phyloP scores from a whole-genome alignment of 768 basidiomycete species.

The Mycena polygramma region DNA sequence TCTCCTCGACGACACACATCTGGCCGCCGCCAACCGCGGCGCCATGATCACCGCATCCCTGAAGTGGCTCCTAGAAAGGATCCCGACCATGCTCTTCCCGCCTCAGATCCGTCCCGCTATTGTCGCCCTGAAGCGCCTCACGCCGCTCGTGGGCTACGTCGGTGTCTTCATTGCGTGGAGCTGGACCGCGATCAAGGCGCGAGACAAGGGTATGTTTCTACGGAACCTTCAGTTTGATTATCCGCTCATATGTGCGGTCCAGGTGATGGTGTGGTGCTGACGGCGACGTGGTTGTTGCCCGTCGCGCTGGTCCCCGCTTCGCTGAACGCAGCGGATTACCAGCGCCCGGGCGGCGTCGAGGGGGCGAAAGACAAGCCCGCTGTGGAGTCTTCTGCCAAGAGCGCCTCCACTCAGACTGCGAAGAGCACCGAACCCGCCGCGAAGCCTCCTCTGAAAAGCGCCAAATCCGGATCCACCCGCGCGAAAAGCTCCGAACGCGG shows the following conservation, averaged over 20 bases:
- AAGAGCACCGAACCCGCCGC: background rate
- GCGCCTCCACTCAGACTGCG: background rate
- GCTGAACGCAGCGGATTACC: conserved; percentile 61
- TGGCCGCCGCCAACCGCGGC: conserved; percentile 80
- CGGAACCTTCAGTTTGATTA: conserved; percentile 16
- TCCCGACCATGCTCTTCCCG: conserved; percentile 73
- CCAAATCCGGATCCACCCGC: background rate
- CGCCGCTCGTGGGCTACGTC: conserved; percentile 78
- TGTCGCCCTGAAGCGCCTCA: conserved; percentile 68
- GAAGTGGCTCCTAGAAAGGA: conserved; percentile 75
- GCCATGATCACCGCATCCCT: conserved; percentile 82
- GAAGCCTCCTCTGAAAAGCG: background rate
- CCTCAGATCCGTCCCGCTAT: conserved; percentile 70
- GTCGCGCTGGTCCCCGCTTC: conserved; percentile 81
- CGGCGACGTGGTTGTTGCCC: conserved; percentile 87
- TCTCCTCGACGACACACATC: conserved; percentile 69
- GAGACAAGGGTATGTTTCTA: conserved; percentile 69
- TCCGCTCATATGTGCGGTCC: conserved; percentile 1
- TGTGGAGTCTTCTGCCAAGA: background rate
- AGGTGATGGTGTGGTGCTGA: conserved; percentile 86
- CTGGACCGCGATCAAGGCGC: conserved; percentile 76
- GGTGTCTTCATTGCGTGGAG: conserved; percentile 85
- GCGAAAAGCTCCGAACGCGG: background rate
- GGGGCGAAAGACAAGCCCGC: background rate
- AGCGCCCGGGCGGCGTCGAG: conserved; percentile 36